Evolutionary conservation across 1,284 basidiomycete genomes (phyloP).

Genomic region (Tilletia indica): DNA sequence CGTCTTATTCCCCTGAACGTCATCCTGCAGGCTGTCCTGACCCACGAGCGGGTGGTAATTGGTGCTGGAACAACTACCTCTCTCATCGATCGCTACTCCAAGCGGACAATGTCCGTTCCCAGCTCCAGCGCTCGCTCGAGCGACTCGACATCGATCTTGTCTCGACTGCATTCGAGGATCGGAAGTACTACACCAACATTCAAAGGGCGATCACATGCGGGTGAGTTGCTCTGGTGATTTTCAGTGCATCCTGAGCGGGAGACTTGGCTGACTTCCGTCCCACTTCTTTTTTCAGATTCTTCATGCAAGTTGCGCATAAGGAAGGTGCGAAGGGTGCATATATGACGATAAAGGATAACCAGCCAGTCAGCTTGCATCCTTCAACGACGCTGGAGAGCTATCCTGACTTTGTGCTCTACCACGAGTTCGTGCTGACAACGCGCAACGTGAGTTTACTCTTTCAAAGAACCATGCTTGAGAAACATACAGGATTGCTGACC

Average conservation of each 20-base stretch:
- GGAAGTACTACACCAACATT: conserved; percentile 76
- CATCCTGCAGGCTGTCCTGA: conserved; percentile 34
- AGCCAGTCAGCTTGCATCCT: conserved; percentile 89
- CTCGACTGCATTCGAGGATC: conserved; percentile 72
- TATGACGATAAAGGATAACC: conserved; percentile 89
- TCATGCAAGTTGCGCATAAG: conserved; percentile 97
- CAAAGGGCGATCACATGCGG: conserved; percentile 83
- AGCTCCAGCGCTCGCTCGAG: conserved; percentile 90
- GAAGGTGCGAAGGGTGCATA: conserved; percentile 64
- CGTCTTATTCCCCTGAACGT: neutral
- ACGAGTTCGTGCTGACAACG: conserved; percentile 91
- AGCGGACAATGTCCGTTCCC: conserved; percentile 91
- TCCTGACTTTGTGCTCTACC: conserved; percentile 96
- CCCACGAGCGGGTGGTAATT: conserved; percentile 59
- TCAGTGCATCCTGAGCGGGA: too few relatives aligned
- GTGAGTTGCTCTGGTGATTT: neutral
- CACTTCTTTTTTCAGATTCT: conserved; percentile 63
- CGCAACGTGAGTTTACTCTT: conserved; percentile 61
- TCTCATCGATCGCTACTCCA: conserved; percentile 79
- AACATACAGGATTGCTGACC: too few relatives aligned
- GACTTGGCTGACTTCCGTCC: too few relatives aligned
- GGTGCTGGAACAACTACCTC: conserved; percentile 92
- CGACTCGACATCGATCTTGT: conserved; percentile 70
- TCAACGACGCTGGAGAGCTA: conserved; percentile 87
- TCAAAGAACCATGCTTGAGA: too few relatives aligned